phyloP scores from a whole-genome alignment of 768 basidiomycete species.

The Termitomyces sp. region DNA sequence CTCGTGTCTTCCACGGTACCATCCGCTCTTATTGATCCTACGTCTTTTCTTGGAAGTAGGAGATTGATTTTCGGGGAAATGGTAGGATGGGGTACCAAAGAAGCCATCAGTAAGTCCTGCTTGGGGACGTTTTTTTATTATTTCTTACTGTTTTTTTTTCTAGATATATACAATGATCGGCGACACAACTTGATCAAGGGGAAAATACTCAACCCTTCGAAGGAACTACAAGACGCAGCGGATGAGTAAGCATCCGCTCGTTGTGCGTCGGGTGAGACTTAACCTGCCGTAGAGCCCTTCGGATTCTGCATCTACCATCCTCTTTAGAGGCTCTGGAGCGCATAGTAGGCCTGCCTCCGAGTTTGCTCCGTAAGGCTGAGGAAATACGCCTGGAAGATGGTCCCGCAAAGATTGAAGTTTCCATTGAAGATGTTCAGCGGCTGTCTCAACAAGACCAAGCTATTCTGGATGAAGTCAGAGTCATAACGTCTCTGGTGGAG shows the following conservation, averaged over 20 bases:
- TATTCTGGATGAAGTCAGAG: slow-evolving; percentile 68
- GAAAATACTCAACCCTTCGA: slow-evolving; percentile 54
- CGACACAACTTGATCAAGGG: slow-evolving; percentile 68
- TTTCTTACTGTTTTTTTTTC: not conserved
- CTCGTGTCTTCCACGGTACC: slow-evolving; percentile 62
- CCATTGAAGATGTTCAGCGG: slow-evolving; percentile 67
- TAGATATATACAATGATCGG: slow-evolving; percentile 84
- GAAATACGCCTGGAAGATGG: slow-evolving; percentile 81
- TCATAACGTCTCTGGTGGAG: not conserved
- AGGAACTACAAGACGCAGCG: slow-evolving; percentile 55
- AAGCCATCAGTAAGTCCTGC: slow-evolving; percentile 71
- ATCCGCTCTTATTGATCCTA: slow-evolving; percentile 53
- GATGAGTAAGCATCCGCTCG: slow-evolving; percentile 45
- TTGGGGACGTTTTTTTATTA: not conserved
- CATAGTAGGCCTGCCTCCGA: slow-evolving; percentile 84
- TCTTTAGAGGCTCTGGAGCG: slow-evolving; percentile 84
- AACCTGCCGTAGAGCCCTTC: slow-evolving; percentile 46
- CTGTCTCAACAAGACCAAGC: slow-evolving; percentile 57
- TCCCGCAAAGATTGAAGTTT: slow-evolving; percentile 60
- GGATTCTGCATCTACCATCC: slow-evolving; percentile 74
- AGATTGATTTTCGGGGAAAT: slow-evolving; percentile 69
- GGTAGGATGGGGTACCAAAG: slow-evolving; percentile 80
- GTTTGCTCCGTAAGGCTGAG: slow-evolving; percentile 78
- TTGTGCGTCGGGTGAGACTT: not conserved
- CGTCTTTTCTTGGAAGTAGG: slow-evolving; percentile 44